A percentile compares a stretch with the other conserved stretches of the same genome.
These are phyloP conservation scores for Calycina marina DNA, from an alignment of 2,329 filamentous ascomycete genomes.

Conservation along the genomic window DNA sequence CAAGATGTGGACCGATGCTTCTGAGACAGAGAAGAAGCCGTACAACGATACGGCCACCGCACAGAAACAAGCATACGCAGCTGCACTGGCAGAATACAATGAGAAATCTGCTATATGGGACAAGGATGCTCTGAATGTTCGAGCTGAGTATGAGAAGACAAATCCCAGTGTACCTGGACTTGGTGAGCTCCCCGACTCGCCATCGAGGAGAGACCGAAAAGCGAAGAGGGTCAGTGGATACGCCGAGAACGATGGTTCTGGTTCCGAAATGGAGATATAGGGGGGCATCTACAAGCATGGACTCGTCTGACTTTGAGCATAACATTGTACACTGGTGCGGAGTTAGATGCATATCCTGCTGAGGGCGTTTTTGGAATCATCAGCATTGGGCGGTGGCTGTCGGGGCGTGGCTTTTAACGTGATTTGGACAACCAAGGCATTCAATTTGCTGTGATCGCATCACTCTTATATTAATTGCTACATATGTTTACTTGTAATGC, in stretches of 20 bases:
- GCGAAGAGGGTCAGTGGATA: constrained; percentile 22
- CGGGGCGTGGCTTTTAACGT: background rate
- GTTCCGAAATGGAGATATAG: constrained; percentile 18
- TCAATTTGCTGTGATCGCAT: background rate
- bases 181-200: constrained; percentile 19
- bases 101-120: constrained; percentile 59
- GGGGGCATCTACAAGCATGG: constrained; percentile 3
- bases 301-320: constrained; percentile 4
- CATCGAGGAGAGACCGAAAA: constrained; percentile 19
- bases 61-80: constrained; percentile 51
- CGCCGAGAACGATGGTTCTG: constrained; percentile 20
- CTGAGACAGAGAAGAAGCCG: constrained; percentile 55
- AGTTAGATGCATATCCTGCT: background rate
- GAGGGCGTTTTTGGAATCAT: background rate
- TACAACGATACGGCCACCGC: constrained; percentile 61
- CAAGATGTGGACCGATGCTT: constrained; percentile 76
- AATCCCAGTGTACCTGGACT: constrained; percentile 31
- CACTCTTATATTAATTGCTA: no score
- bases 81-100: constrained; percentile 43
- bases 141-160: constrained; percentile 35
- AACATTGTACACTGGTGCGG: background rate
- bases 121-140: constrained; percentile 40
- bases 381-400: no score
- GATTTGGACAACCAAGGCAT: constrained; percentile 1
- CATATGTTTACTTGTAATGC: no score